Conservation (phyloP, 2,329 filamentous ascomycete genomes). For the Xylaria sp. region DNA sequence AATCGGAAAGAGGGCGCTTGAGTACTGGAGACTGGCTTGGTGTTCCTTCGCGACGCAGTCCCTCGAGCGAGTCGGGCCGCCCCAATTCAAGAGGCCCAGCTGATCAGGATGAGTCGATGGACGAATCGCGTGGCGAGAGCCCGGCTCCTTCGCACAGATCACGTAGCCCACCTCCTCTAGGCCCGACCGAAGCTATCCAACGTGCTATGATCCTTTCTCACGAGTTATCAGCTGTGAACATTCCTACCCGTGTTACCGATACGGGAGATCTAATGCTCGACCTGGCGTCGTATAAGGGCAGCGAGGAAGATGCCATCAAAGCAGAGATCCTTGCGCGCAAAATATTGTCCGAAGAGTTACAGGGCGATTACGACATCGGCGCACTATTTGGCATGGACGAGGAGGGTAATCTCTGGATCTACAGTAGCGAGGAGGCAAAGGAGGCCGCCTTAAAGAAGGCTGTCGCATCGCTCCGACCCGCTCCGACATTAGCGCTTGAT, state of each 20-base stretch:
- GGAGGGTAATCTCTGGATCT: slow-evolving; percentile 98
- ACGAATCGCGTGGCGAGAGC: slow-evolving; percentile 37
- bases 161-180: slow-evolving; percentile 69
- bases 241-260: slow-evolving; percentile 87
- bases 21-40: slow-evolving; percentile 49
- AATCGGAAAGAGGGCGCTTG: slow-evolving; percentile 42
- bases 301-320: slow-evolving; percentile 83
- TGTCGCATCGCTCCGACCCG: slow-evolving; percentile 44
- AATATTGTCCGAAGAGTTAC: slow-evolving; percentile 85
- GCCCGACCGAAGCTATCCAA: slow-evolving; percentile 69
- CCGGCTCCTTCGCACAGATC: slow-evolving; percentile 52
- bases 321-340: slow-evolving; percentile 92
- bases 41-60: slow-evolving; percentile 35
- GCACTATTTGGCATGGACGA: slow-evolving; percentile 92
- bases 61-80: slow-evolving; percentile 51
- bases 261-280: slow-evolving; percentile 94
- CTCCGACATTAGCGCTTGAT: slow-evolving; percentile 60
- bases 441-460: slow-evolving; percentile 71
- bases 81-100: slow-evolving; percentile 37
- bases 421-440: slow-evolving; percentile 95
- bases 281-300: slow-evolving; percentile 95
- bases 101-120: slow-evolving; percentile 32
- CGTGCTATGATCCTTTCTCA: slow-evolving; percentile 80
- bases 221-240: slow-evolving; percentile 83
- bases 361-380: slow-evolving; percentile 94